Percentiles rank a stretch among this genome's conserved stretches.
Evolutionary conservation across 2,329 filamentous ascomycete genomes (phyloP).

Genomic region (Pseudopithomyces maydicus): DNA sequence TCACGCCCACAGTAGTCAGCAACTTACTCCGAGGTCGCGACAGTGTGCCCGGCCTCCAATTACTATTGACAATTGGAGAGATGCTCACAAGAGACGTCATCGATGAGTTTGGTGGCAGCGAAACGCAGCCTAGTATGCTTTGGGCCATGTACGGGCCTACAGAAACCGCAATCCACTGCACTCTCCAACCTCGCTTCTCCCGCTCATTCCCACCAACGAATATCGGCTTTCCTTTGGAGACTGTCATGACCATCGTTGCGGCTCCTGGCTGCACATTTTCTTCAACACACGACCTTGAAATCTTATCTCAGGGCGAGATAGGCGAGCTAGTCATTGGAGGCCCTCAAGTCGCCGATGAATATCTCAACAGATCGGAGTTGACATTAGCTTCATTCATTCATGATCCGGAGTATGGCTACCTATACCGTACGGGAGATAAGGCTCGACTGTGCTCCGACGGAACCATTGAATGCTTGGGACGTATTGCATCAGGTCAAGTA

Average conservation of each 20-base stretch:
- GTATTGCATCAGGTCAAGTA: conserved; percentile 79
- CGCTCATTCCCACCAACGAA: conserved; percentile 64
- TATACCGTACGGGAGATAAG: conserved; percentile 88
- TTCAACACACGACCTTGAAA: conserved; percentile 44
- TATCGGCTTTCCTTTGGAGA: conserved; percentile 79
- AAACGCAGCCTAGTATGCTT: conserved; percentile 64
- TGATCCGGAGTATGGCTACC: conserved; percentile 64
- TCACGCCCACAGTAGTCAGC: conserved; percentile 85
- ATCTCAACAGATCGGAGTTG: conserved; percentile 80
- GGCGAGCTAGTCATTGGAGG: conserved; percentile 86
- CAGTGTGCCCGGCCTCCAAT: conserved; percentile 69
- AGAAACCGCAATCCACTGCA: conserved; percentile 90
- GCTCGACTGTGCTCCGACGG: conserved; percentile 71
- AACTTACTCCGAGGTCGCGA: conserved; percentile 72
- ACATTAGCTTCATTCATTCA: conserved; percentile 74
- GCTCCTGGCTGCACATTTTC: conserved; percentile 45
- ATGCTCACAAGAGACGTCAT: conserved; percentile 84
- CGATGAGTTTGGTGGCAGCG: conserved; percentile 73
- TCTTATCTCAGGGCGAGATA: conserved; percentile 69
- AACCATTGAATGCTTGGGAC: conserved; percentile 80
- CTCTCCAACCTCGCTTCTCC: conserved; percentile 68
- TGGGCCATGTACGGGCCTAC: conserved; percentile 96
- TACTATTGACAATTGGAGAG: conserved; percentile 87
- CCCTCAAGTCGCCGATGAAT: conserved; percentile 76
- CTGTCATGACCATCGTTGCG: conserved; percentile 78